Evolutionary conservation across 1,284 basidiomycete genomes (phyloP).

Genomic region (Fomitopsis schrenkii): DNA sequence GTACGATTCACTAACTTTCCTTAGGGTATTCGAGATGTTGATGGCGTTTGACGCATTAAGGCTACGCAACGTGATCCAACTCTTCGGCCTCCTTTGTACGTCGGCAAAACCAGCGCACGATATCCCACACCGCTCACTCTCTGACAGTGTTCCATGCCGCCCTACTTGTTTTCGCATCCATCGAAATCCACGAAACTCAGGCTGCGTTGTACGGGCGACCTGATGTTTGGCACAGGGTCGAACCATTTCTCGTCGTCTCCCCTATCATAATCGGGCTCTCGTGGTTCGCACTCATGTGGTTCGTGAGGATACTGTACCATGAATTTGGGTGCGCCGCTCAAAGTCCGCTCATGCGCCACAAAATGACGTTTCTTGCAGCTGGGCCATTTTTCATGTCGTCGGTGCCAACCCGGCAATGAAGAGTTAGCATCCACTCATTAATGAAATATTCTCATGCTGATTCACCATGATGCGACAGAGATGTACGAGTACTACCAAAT

Average conservation of each 20-base stretch:
- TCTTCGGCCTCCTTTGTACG: conserved; percentile 68
- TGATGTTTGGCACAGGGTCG: conserved; percentile 38
- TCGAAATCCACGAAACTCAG: conserved; percentile 71
- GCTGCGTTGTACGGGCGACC: conserved; percentile 47
- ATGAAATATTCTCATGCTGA: not conserved
- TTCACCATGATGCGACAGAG: conserved; percentile 32
- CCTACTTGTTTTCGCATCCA: conserved; percentile 65
- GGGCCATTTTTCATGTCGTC: conserved; percentile 84
- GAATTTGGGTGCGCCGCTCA: conserved; percentile 38
- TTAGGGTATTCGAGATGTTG: conserved; percentile 65
- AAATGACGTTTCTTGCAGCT: conserved; percentile 35
- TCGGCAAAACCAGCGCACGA: conserved; percentile 3
- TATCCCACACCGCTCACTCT: not conserved
- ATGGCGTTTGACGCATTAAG: conserved; percentile 75
- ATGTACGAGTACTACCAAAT: conserved; percentile 86
- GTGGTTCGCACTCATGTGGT: conserved; percentile 35
- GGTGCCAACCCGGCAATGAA: conserved; percentile 79
- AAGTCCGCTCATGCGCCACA: not conserved
- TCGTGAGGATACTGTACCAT: conserved; percentile 35
- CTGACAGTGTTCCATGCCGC: conserved; percentile 66
- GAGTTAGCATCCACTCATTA: conserved; percentile 40
- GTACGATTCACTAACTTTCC: conserved; percentile 3
- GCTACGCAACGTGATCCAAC: conserved; percentile 71
- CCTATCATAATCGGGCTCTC: conserved; percentile 36
- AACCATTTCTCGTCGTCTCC: conserved; percentile 38